phyloP scores from a whole-genome alignment of 179 eudicot species.

The Sideroxylon spinosum region DNA sequence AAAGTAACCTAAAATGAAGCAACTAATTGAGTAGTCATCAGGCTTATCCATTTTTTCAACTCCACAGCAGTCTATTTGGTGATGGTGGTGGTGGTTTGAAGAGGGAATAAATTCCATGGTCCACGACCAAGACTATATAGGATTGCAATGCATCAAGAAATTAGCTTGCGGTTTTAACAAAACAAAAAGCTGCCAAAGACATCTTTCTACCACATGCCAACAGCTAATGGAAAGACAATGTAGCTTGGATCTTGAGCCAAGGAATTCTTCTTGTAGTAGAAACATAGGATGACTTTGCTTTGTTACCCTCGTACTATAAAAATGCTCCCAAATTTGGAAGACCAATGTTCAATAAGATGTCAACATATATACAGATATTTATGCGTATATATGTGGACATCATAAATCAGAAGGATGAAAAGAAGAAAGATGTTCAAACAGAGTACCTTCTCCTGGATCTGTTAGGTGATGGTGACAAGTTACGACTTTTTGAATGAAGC shows the following conservation, averaged over 20 bases:
- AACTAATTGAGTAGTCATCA: no score
- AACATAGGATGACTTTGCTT: neutral
- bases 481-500: slow-evolving; percentile 38
- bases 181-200: neutral
- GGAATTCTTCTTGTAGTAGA: neutral
- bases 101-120: no score
- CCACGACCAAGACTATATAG: no score
- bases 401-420: slow-evolving; percentile 5
- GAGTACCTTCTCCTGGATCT: slow-evolving; percentile 75
- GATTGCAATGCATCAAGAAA: no score
- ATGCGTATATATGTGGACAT: neutral
- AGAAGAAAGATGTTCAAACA: neutral
- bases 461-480: slow-evolving; percentile 71
- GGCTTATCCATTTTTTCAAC: no score
- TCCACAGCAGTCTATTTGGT: no score
- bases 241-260: neutral
- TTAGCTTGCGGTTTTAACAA: no score
- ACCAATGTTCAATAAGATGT: neutral
- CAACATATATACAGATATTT: neutral
- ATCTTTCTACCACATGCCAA: neutral
- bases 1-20: no score
- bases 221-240: neutral
- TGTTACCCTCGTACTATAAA: neutral
- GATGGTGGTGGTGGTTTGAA: no score
- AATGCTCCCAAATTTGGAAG: neutral